phyloP scores from a whole-genome alignment of 2,329 filamentous ascomycete genomes.

The Fusarium sp. region DNA sequence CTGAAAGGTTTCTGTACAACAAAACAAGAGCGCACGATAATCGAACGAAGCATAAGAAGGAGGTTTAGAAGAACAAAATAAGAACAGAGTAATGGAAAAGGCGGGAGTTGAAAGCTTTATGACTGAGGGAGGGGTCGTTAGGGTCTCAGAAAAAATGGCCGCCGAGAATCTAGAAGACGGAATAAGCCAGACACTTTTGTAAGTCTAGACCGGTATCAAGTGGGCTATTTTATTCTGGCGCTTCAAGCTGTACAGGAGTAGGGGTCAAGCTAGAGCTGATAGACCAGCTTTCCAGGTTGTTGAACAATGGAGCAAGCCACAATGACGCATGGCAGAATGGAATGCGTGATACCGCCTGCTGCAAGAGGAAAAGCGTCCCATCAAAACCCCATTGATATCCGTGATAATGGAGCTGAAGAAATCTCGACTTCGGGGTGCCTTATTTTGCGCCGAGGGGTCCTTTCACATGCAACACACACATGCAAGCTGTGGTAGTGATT shows the following conservation, averaged over 20 bases:
- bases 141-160: not conserved
- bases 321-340: slow-evolving; percentile 47
- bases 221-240: not conserved
- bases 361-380: slow-evolving; percentile 41
- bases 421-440: slow-evolving; percentile 17
- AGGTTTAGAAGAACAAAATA: not conserved
- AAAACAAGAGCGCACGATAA: slow-evolving; percentile 26
- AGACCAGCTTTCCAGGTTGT: slow-evolving; percentile 43
- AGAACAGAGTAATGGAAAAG: not conserved
- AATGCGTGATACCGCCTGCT: slow-evolving; percentile 43
- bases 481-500: slow-evolving; percentile 21
- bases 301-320: slow-evolving; percentile 46
- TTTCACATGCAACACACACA: slow-evolving; percentile 33
- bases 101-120: slow-evolving; percentile 26
- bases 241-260: not conserved
- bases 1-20: slow-evolving; percentile 23
- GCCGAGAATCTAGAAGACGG: not conserved
- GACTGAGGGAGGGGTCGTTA: slow-evolving; percentile 39
- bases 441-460: slow-evolving; percentile 32
- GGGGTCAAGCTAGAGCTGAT: slow-evolving; percentile 28
- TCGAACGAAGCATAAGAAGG: slow-evolving; percentile 42
- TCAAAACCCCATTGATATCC: slow-evolving; percentile 44
- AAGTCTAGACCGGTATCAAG: not conserved
- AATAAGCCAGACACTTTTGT: not conserved
- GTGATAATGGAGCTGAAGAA: slow-evolving; percentile 26